Percentiles rank a stretch among this genome's conserved stretches.
These are phyloP conservation scores for Datura wrightii DNA, from an alignment of 257 asterid genomes.

Conservation along the genomic window DNA sequence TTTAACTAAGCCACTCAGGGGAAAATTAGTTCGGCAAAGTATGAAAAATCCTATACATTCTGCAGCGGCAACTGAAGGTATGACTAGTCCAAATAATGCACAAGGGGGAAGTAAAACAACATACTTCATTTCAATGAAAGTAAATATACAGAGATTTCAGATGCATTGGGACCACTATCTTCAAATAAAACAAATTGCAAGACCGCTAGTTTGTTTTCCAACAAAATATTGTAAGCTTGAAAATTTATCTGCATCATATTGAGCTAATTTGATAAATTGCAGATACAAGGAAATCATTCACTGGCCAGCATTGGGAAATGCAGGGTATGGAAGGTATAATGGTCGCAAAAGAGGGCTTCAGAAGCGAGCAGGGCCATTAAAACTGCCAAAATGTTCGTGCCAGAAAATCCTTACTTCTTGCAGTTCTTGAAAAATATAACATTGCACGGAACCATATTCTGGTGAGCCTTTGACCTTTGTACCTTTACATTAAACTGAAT, in stretches of 20 bases:
- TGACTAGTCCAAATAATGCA: not conserved
- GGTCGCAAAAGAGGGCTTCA: not conserved
- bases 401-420: slow-evolving; percentile 24
- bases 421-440: not conserved
- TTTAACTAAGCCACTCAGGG: not conserved
- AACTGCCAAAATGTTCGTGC: not conserved
- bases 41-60: not conserved
- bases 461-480: slow-evolving; percentile 30
- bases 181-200: not conserved
- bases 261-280: slow-evolving; percentile 6
- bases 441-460: not conserved
- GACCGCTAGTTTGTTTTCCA: not conserved
- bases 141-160: not conserved
- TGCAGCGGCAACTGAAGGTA: not conserved
- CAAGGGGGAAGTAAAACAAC: not conserved
- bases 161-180: not conserved
- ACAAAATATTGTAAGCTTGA: not conserved
- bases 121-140: slow-evolving; percentile 11
- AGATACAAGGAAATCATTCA: slow-evolving; percentile 5
- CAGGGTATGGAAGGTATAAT: not conserved
- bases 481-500: not conserved
- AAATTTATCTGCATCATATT: not conserved
- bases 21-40: not conserved
- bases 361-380: not conserved
- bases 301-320: not conserved